These are phyloP conservation scores for Grosmannia huntii DNA, from an alignment of 2,329 filamentous ascomycete genomes.

Conservation along the genomic window DNA sequence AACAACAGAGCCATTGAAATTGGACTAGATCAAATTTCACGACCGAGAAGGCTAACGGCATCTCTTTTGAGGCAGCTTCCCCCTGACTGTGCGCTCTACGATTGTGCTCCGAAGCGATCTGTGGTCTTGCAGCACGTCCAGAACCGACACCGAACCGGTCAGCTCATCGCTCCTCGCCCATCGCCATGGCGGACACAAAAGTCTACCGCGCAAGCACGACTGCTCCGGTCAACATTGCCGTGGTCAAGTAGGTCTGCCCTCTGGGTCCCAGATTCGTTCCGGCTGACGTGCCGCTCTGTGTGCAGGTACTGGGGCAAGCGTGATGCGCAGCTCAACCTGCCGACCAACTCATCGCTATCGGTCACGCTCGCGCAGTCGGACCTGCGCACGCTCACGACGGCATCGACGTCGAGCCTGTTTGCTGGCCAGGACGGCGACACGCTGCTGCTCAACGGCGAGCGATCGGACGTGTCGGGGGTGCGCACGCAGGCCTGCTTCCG, in stretches of 20 bases:
- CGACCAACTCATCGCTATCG: constrained; percentile 94
- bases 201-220: constrained; percentile 92
- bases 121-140: too few species aligned
- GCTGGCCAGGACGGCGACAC: constrained; percentile 42
- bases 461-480: constrained; percentile 74
- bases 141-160: too few species aligned
- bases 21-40: not conserved
- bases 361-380: constrained; percentile 92
- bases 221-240: constrained; percentile 94
- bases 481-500: constrained; percentile 91
- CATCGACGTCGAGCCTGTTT: constrained; percentile 71
- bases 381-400: constrained; percentile 89
- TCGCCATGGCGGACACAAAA: constrained; percentile 25
- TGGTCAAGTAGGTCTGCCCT: constrained; percentile 61
- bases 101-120: not conserved
- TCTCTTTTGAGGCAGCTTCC: not conserved
- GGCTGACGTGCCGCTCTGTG: constrained; percentile 1
- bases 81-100: not conserved
- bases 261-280: not conserved
- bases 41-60: not conserved
- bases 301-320: constrained; percentile 85
- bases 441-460: constrained; percentile 71
- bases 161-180: not conserved
- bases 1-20: not conserved
- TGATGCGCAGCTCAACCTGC: constrained; percentile 84